These are phyloP conservation scores for Triadica sebifera DNA, from an alignment of 345 rosid species.

Conservation along the genomic window DNA sequence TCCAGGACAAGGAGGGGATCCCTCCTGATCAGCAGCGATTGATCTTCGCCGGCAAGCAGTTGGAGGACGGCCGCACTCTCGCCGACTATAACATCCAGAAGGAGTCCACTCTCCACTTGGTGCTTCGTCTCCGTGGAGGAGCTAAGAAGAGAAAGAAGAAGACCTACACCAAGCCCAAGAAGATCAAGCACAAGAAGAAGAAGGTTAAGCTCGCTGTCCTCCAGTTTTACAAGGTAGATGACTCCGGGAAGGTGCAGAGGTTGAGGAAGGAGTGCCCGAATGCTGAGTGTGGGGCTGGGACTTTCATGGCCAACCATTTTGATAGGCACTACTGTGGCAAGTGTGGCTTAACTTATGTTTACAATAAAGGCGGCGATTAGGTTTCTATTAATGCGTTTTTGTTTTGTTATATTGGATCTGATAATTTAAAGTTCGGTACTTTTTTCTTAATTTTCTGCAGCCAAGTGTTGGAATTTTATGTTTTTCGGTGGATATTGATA, in stretches of 20 bases:
- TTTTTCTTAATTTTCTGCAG: not conserved
- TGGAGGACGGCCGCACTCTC: slow-evolving; percentile 36
- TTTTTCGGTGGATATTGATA: not conserved
- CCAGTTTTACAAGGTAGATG: slow-evolving; percentile 34
- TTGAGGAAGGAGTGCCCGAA: slow-evolving; percentile 36
- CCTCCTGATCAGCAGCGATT: slow-evolving; percentile 35
- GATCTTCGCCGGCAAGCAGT: slow-evolving; percentile 37
- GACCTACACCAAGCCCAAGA: slow-evolving; percentile 35
- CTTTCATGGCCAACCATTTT: slow-evolving; percentile 35
- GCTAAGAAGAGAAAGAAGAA: slow-evolving; percentile 39
- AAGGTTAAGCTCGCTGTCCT: slow-evolving; percentile 36
- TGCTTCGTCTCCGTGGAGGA: slow-evolving; percentile 33
- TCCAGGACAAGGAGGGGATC: slow-evolving; percentile 37
- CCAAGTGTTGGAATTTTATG: not conserved
- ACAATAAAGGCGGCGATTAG: slow-evolving; percentile 31
- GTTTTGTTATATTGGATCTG: not conserved
- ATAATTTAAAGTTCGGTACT: not conserved
- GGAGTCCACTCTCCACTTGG: slow-evolving; percentile 34
- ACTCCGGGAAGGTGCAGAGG: slow-evolving; percentile 30
- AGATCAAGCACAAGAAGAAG: slow-evolving; percentile 37
- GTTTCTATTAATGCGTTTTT: not conserved
- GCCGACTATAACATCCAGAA: slow-evolving; percentile 39
- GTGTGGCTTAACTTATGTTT: slow-evolving; percentile 33
- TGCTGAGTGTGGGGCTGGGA: slow-evolving; percentile 30
- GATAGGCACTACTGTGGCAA: slow-evolving; percentile 37